Base-by-base conservation (phyloP, 306 rosid genomes). In the Morella rubra region DNA sequence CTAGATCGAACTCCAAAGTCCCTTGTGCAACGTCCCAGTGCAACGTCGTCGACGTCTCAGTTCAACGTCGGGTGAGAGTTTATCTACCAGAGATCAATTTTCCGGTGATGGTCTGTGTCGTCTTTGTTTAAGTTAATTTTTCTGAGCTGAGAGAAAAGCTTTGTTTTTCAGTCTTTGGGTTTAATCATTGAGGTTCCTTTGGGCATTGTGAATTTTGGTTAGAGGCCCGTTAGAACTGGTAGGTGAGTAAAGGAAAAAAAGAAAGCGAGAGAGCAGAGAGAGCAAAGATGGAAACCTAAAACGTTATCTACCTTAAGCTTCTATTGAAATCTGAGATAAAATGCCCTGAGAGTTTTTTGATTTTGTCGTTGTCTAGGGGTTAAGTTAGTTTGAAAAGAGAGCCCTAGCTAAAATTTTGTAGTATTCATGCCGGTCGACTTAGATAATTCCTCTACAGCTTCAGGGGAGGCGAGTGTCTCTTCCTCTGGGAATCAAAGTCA, bases 401-500 rank as follows among this genome's bases (percentile, higher is more conserved):
- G 40, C 13, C 78, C 72, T 69, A 40, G 50, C 67, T 11, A 69
- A 69, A 27, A 15, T 55, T 61, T 72, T 51, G n/a, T 27, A 22
- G 66, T 73, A 44, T 71, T 75, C 69, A 91, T 91, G 97, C 85
- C 89, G 74, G 88, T 90, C 71, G 97, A 93, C 74, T 53, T 87
- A 22, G 96, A 91, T 44, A 85, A 87, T 79, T 93, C 90, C 71
- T 83, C 98, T 10, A 83, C 90, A 14, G 89, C 91, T 82, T 93
- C 97, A 5, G 96, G 96, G 44, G 96, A 93, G 71, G 93, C 93
- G 7, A 93, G 93, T 60, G 89, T 90, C 18, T 93, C 98, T 56
- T 90, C 93, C 37, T 90, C 93, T 4, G 96, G 87, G 8, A 85
- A 88, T 77, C 86, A 78, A 69, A 77, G 80, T 12, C 87, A 82